Base-by-base conservation (phyloP, 345 rosid genomes). In the Dimocarpus longan region DNA sequence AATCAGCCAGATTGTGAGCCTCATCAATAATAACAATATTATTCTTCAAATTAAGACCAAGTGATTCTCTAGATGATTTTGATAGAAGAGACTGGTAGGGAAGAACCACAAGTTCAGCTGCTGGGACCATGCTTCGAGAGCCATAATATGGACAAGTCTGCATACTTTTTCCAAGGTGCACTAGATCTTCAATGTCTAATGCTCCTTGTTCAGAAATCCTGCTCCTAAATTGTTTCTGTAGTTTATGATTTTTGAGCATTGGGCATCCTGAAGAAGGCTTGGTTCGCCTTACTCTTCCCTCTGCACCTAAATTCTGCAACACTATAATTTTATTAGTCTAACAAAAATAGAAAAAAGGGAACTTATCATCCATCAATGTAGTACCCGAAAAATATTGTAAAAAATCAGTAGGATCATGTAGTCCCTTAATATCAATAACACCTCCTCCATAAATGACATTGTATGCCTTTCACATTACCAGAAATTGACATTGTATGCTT, bases 1-100 rank as follows among this genome's bases (percentile, higher is more conserved):
- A 91, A 85, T 95, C 99, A 73, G 99, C 99, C 71, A 95, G 88
- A 85, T 95, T 95, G 85, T 95, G 98, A 77, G 98, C 99, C 88
- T 95, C 99, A 46, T 93, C 99, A 77, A 95, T 91, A 73, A 95
- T 91, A 75, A 95, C 89, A 76, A 95, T 88, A 84, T 74, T 92
- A 26, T 88, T 88, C 84, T 90, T 92, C 92, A 93, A 87, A 78
- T 85, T 88, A 68, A 95, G 88, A 26, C 95, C 98, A 76, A 95
- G 98, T 66, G 93, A 89, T 73, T 95, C 98, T 48, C 97, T 92
- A n/a, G 99, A 91, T 50, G 98, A 88, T 89, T 92, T 91, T 83
- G 95, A 92, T 43, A 95, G 90, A 74, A 95, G 93, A 79, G 99
- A 95, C 70, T 93, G 98, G 79, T 95, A 95, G 37, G 99, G 99